Evolutionary conservation across 108 stramenopile genomes (phyloP), one percentile per base, ranked within the genome.

Genomic region (Conticribra guillardii): DNA sequence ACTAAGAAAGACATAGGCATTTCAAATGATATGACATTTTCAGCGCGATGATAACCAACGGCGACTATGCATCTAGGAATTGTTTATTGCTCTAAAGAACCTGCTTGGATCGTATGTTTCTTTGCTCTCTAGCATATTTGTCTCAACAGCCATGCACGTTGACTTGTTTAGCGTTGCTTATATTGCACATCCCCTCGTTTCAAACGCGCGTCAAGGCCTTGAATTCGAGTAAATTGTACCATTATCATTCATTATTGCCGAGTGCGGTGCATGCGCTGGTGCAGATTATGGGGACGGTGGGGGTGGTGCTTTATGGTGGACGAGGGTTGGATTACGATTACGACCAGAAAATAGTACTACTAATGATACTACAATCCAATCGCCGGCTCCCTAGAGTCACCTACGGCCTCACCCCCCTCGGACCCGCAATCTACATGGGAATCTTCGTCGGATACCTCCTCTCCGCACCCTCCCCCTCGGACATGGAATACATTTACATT

Each of bases 361-460:
- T 30, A 18, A n/a, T 46, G 46, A 48, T 46, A 27, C 14, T 4
- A 11, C 3, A 7, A 18, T 1, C 1, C 5, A 3, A 22, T 37
- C 66, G 2, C 30, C 66, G 23, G 59, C 16, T 51, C 57, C 22
- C 28, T 67, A n/a, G n/a, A 18, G 74, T 75, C 0, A 54, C 65
- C 4, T 75, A 75, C 33, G 74, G 74, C 2, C 23, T 60, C n/a
- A 75, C 64, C 0, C 30, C 30, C 17, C 49, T 75, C 0, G 74
- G 74, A 24, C 74, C 74, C 29, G 14, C 58, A 22, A 31, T 75
- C 9, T 75, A 67, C 65, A 75, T 67, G 65, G 74, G 74, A 2
- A 54, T 67, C 44, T 75, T 75, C 34, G 74, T 75, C 3, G 74
- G 74, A 3, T 75, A 75, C 50, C 74, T 75, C 48, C 33, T 75